Evolutionary conservation across 2,329 filamentous ascomycete species (phyloP).

Genomic region (Penicillium rolfsii): DNA sequence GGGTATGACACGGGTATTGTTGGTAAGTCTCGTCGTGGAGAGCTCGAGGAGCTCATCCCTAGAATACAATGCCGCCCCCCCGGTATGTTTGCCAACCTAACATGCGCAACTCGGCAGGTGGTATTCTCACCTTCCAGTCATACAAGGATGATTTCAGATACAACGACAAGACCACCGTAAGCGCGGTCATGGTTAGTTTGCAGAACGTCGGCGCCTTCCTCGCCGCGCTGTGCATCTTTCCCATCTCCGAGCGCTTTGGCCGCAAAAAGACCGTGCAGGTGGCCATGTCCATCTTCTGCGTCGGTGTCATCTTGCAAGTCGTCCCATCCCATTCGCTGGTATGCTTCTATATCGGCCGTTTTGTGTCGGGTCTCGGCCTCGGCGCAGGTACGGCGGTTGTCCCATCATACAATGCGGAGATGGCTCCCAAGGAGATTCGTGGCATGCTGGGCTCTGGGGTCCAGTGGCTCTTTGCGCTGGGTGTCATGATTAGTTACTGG

Average conservation of each 20-base stretch:
- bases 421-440: constrained; percentile 49
- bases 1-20: constrained; percentile 42
- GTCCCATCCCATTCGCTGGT: constrained; percentile 51
- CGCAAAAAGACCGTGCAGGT: constrained; percentile 51
- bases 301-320: constrained; percentile 51
- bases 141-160: constrained; percentile 50
- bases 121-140: constrained; percentile 50
- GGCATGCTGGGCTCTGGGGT: constrained; percentile 44
- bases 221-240: constrained; percentile 54
- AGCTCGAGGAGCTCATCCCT: background rate
- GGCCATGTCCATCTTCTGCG: constrained; percentile 46
- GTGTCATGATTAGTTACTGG: constrained; percentile 46
- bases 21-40: constrained; percentile 24
- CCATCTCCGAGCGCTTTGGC: constrained; percentile 51
- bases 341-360: constrained; percentile 52
- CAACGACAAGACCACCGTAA: constrained; percentile 47
- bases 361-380: constrained; percentile 53
- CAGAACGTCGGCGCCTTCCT: constrained; percentile 58
- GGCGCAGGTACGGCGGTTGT: constrained; percentile 50
- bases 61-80: background rate
- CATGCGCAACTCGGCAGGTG: constrained; percentile 28
- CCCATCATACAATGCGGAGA: constrained; percentile 48
- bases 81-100: background rate
- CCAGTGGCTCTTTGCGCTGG: constrained; percentile 44
- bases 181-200: constrained; percentile 53